Evolutionary conservation across 108 stramenopile species (phyloP), one percentile per base, ranked within the genome.

Genomic region (Skeletonema potamos): DNA sequence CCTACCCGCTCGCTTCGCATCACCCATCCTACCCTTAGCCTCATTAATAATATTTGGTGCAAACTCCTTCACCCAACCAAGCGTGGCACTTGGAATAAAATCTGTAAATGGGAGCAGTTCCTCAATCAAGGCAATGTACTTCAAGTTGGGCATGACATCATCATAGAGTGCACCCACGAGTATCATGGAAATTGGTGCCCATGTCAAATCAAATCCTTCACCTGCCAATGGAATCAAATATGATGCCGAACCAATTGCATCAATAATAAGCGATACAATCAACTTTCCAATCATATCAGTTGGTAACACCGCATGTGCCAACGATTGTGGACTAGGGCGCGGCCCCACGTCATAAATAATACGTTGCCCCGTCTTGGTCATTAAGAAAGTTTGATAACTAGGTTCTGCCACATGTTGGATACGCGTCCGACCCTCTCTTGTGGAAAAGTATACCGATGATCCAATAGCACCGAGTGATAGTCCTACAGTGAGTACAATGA

Each of bases 91-190:
- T 13, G 97, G 97, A 18, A 98, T 77, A 46, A 94, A 80, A 76
- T 98, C 97, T 20, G 96, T 98, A 75, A 98, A 96, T 8, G 97
- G 97, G 43, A 98, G 51, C 15, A 96, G 33, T 72, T 98, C 96
- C 70, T 96, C 96, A 9, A 89, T 44, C 62, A 94, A 88, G 4
- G 77, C 74, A 11, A 96, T 43, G 64, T 95, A 95, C 66, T 92
- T 91, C 30, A 95, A 64, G 39, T 77, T 89, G 27, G 92, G 92
- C 37, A 68, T 70, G 2, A 70, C 74, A 7, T 75, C 77, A 55
- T 92, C 90, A 66, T 95, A 97, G 92, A 97, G 87, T 62, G 93
- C 93, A 51, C 89, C 90, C 33, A 97, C 82, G 54, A 93, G 41
- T 0, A 94, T 58, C 46, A 92, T 93, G 10, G 88, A 89, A 3